phyloP scores from a whole-genome alignment of 2,329 filamentous ascomycete genomes.

The Pseudogymnoascus sp. region DNA sequence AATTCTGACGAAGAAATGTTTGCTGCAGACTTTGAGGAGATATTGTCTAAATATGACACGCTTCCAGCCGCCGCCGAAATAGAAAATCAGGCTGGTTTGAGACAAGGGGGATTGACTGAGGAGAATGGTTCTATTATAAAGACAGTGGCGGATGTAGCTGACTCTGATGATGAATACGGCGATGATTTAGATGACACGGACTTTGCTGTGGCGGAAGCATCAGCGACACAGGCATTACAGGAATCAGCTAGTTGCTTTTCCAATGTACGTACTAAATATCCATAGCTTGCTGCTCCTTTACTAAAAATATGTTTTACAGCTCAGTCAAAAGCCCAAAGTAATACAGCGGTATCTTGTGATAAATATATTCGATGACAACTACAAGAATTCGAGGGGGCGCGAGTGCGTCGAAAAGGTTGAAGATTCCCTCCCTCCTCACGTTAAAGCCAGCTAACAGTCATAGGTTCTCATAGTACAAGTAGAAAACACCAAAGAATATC shows the following conservation, averaged over 20 bases:
- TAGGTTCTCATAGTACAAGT: conserved; percentile 76
- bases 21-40: conserved; percentile 48
- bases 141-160: conserved; percentile 33
- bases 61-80: conserved; percentile 21
- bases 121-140: conserved; percentile 24
- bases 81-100: conserved; percentile 11
- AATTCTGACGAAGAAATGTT: conserved; percentile 57
- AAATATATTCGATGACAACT: conserved; percentile 61
- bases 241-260: conserved; percentile 29
- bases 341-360: conserved; percentile 84
- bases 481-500: conserved; percentile 58
- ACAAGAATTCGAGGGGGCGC: conserved; percentile 53
- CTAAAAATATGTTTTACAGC: conserved; percentile 58
- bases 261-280: conserved; percentile 44
- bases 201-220: conserved; percentile 65
- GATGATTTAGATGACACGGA: conserved; percentile 57
- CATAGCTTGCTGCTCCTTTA: conserved; percentile 23
- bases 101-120: conserved; percentile 13
- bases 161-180: conserved; percentile 66
- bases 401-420: conserved; percentile 58
- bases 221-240: conserved; percentile 57
- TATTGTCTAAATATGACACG: conserved; percentile 46
- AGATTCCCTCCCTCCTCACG: not conserved
- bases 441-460: conserved; percentile 8
- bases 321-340: conserved; percentile 55